A percentile compares a stretch with the other conserved stretches of the same genome.
Conservation (phyloP, 2,329 filamentous ascomycete genomes). For the Pseudogymnoascus sp. region DNA sequence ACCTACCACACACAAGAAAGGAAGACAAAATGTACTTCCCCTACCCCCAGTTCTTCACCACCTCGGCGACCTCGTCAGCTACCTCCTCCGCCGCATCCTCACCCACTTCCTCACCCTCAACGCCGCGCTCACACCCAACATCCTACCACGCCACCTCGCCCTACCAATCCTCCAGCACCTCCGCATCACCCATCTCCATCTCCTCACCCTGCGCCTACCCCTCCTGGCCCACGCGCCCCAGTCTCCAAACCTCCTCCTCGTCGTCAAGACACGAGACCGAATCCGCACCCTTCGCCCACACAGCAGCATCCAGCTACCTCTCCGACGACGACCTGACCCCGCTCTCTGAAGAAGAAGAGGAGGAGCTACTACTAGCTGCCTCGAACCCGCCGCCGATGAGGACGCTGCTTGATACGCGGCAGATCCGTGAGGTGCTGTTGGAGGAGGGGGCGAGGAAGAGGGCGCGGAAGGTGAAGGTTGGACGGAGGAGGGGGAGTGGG, state of each 20-base stretch:
- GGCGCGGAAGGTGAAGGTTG: not conserved
- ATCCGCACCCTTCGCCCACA: not conserved
- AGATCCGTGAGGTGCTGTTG: not conserved
- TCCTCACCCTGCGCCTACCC: slow-evolving; percentile 1
- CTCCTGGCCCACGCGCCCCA: not conserved
- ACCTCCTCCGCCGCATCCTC: not conserved
- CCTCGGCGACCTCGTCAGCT: not conserved
- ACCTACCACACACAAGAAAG: not conserved
- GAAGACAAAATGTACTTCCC: not conserved
- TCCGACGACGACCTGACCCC: not conserved
- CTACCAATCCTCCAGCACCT: not conserved
- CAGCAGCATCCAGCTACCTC: not conserved
- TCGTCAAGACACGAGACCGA: not conserved
- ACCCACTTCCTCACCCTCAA: not conserved
- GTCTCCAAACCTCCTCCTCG: not conserved
- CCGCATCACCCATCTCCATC: not conserved
- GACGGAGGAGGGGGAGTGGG: not conserved
- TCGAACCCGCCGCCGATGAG: not conserved
- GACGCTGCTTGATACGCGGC: not conserved
- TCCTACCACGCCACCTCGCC: slow-evolving; percentile 3
- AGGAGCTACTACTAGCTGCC: too few species aligned
- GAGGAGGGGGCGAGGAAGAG: not conserved
- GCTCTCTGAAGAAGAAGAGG: not conserved
- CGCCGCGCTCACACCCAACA: not conserved
- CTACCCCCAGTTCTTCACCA: not conserved